Evolutionary conservation across 1,284 basidiomycete species (phyloP).

Genomic region (Tylopilus sp.): DNA sequence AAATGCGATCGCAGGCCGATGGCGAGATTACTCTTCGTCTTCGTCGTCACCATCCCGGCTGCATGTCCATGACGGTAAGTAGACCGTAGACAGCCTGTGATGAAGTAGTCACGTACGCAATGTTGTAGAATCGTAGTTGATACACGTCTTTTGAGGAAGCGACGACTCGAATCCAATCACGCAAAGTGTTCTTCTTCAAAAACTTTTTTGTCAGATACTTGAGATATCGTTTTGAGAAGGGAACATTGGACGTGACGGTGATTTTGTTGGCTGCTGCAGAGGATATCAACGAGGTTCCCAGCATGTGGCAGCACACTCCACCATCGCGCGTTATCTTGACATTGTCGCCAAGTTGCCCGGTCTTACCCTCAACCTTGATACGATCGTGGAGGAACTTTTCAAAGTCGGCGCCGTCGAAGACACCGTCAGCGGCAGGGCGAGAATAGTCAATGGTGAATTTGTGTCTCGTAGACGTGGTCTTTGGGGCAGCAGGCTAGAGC

Average conservation of each 20-base stretch:
- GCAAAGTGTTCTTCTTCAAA: conserved; percentile 85
- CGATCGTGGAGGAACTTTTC: conserved; percentile 94
- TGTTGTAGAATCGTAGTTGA: conserved; percentile 92
- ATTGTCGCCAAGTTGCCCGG: conserved; percentile 83
- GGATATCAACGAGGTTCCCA: background rate
- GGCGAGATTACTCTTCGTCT: conserved; percentile 44
- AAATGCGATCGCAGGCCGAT: conserved; percentile 2
- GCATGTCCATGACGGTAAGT: conserved; percentile 5
- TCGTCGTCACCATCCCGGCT: conserved; percentile 49
- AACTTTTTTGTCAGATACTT: conserved; percentile 97
- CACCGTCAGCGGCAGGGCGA: conserved; percentile 84
- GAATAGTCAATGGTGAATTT: conserved; percentile 96
- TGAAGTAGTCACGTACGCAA: conserved; percentile 60
- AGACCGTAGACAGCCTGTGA: background rate
- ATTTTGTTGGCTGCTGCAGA: conserved; percentile 66
- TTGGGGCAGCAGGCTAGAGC: conserved; percentile 63
- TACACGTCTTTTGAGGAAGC: conserved; percentile 88
- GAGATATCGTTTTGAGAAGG: conserved; percentile 89
- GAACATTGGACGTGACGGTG: conserved; percentile 76
- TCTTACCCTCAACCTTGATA: conserved; percentile 82
- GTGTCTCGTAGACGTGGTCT: conserved; percentile 69
- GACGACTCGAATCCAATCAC: conserved; percentile 88
- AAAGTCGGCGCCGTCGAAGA: conserved; percentile 89
- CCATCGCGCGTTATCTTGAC: conserved; percentile 82
- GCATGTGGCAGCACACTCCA: conserved; percentile 36